Evolutionary conservation across 257 asterid genomes (phyloP), one percentile per base, ranked within the genome.

Genomic region (Scutellaria galericulata): DNA sequence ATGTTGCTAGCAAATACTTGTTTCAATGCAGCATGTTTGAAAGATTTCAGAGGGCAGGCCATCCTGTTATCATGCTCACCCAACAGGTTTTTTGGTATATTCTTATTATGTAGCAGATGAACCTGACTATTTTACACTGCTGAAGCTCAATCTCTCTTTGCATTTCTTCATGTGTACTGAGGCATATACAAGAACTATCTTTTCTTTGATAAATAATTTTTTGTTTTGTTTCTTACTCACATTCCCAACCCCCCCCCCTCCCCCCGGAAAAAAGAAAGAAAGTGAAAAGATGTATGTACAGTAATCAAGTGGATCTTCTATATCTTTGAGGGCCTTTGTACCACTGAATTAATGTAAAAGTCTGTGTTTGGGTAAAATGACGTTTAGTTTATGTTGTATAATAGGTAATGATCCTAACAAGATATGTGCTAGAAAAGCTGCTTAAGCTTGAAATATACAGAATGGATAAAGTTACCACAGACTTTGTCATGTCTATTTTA

Each of bases 21-120:
- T 95, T 90, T 68, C 97, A 95, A 52, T 92, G 97, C 81, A 95
- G 99, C 89, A 95, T 95, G 99, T 95, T 92, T 86, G 98, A 95
- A 81, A 88, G 99, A 70, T 78, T 95, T 83, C 99, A 95, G 83
- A 82, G 91, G 85, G 99, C 99, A 77, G 96, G 97, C 11, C 91
- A 95, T 87, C 98, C 99, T 76, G 92, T 95, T 48, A 79, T 87
- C 82, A 95, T 92, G 98, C 98, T 95, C 76, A 88, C 86, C 74
- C 84, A 90, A 55, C 99, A 95, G 97, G 99, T 94, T 78, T 47
- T 59, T 54, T 73, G 64, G 66, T 52, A 54, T 78, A 20, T 52
- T 55, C 10, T 31, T 31, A 31, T 31, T 13, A 70, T 53, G 24
- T 44, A 75, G 55, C 72, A 60, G 13, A 48, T 64, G 75, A 60